Percentiles rank a stretch among this genome's conserved stretches.
Conservation (phyloP, 2,329 filamentous ascomycete species). For the Rasamsonia emersonii region DNA sequence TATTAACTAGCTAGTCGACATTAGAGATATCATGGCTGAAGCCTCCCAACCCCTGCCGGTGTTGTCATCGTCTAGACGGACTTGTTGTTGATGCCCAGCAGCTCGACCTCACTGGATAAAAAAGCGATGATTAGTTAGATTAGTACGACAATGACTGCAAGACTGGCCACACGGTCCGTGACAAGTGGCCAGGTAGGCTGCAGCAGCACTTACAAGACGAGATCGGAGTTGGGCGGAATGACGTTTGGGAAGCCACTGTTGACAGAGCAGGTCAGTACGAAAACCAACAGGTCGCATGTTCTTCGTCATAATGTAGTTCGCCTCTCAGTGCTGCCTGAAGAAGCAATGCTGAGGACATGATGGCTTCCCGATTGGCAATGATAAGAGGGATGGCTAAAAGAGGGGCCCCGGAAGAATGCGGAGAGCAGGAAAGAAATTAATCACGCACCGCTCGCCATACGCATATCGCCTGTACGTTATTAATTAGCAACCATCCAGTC, state of each 20-base stretch:
- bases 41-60: too few species aligned
- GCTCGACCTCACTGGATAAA: conserved; percentile 54
- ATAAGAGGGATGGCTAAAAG: neutral
- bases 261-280: too few species aligned
- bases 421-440: conserved; percentile 1
- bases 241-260: conserved; percentile 66
- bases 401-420: conserved; percentile 3
- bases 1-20: too few species aligned
- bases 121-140: conserved; percentile 8
- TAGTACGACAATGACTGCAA: conserved; percentile 1
- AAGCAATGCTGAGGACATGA: neutral
- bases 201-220: conserved; percentile 66
- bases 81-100: conserved; percentile 52
- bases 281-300: conserved; percentile 10
- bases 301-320: neutral
- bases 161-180: neutral
- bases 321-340: conserved; percentile 1
- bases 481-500: conserved; percentile 8
- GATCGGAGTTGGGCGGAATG: conserved; percentile 65
- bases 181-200: neutral
- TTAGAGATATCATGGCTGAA: too few species aligned
- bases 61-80: too few species aligned
- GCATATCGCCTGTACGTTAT: conserved; percentile 18
- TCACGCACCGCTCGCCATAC: conserved; percentile 33
- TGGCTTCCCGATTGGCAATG: neutral